Conservation (phyloP, 164 flowering plant genomes). For the Protea cynaroides region DNA sequence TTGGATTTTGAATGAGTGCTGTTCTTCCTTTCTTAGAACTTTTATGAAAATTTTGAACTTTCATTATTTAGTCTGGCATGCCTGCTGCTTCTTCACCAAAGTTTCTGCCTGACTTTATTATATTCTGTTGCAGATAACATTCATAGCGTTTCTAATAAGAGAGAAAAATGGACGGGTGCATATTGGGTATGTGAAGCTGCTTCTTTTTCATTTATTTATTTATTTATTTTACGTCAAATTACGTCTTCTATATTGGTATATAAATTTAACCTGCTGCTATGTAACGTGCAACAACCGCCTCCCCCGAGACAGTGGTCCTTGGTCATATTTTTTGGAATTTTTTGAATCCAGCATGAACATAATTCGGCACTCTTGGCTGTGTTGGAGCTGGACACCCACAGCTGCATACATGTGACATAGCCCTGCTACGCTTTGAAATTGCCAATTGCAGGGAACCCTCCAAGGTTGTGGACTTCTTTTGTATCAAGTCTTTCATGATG, state of each 20-base stretch:
- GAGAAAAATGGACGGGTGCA: conserved; percentile 58
- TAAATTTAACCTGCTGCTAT: too few relatives aligned
- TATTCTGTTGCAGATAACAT: conserved; percentile 49
- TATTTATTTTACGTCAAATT: background rate
- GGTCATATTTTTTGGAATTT: too few relatives aligned
- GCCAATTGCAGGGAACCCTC: background rate
- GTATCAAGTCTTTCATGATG: background rate
- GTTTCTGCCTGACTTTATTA: background rate
- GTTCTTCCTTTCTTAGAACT: too few relatives aligned
- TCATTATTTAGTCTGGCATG: background rate
- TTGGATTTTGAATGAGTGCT: too few relatives aligned
- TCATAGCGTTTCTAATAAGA: conserved; percentile 62
- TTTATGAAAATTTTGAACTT: background rate
- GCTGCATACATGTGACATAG: background rate
- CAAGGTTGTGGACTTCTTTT: too few relatives aligned
- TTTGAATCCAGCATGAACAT: too few relatives aligned
- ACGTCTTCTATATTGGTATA: too few relatives aligned
- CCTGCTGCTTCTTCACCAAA: background rate
- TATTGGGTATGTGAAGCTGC: conserved; percentile 58
- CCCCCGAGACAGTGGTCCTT: too few relatives aligned
- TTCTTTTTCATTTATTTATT: background rate
- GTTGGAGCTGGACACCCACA: too few relatives aligned
- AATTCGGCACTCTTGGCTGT: too few relatives aligned
- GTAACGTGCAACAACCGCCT: too few relatives aligned
- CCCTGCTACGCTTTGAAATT: background rate